A percentile compares a stretch with the other conserved stretches of the same genome.
Evolutionary conservation across 1,139 yeast genomes (phyloP).

Genomic region (Debaryomycetaceae sp.): DNA sequence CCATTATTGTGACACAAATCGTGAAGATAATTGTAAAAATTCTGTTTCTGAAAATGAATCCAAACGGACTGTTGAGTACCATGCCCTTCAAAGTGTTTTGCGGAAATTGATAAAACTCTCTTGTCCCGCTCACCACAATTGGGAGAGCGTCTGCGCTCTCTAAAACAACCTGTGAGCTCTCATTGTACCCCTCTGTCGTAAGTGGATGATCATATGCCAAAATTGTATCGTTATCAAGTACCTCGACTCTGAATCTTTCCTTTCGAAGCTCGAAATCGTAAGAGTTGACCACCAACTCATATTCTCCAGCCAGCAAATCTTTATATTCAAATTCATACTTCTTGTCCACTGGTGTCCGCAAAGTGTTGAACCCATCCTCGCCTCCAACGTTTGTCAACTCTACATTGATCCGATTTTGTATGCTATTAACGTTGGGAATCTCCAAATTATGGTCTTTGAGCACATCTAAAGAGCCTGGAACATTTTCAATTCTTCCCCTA

Average conservation of each 20-base stretch:
- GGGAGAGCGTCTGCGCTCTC: constrained; percentile 18
- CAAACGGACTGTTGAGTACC: constrained; percentile 42
- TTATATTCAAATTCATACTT: constrained; percentile 24
- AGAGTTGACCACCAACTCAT: constrained; percentile 32
- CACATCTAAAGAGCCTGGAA: constrained; percentile 24
- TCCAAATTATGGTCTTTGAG: constrained; percentile 12
- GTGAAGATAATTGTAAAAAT: constrained; percentile 34
- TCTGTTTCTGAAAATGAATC: constrained; percentile 37
- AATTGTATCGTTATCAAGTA: constrained; percentile 14
- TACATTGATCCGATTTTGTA: constrained; percentile 33
- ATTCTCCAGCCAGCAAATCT: constrained; percentile 28
- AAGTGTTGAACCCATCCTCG: constrained; percentile 7
- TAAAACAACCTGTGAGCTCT: constrained; percentile 15
- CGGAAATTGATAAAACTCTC: constrained; percentile 35
- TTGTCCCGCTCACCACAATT: constrained; percentile 19
- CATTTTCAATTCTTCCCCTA: constrained; percentile 18
- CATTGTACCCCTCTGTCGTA: constrained; percentile 14
- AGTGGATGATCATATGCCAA: constrained; percentile 23
- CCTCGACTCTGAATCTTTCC: constrained; percentile 26
- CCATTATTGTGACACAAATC: constrained; percentile 28
- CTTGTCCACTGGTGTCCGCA: constrained; percentile 20
- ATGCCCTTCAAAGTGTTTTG: constrained; percentile 32
- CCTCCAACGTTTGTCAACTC: constrained; percentile 16
- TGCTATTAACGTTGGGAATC: constrained; percentile 36
- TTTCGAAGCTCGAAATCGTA: constrained; percentile 33